phyloP scores from a whole-genome alignment of 2,329 filamentous ascomycete species.

The Penicillium sp. region DNA sequence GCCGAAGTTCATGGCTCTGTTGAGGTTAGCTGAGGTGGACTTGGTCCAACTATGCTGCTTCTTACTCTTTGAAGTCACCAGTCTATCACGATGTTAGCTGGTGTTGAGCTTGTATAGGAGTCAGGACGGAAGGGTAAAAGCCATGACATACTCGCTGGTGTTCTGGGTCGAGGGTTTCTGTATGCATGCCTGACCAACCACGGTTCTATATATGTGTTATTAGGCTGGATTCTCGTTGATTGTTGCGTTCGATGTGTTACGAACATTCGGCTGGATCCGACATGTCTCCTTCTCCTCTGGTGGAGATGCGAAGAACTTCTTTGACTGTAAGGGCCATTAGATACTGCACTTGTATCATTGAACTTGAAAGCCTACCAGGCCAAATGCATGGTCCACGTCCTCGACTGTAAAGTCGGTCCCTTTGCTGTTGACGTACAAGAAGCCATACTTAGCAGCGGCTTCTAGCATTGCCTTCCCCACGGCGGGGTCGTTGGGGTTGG shows the following conservation, averaged over 20 bases:
- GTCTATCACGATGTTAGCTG: constrained; percentile 50
- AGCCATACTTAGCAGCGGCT: constrained; percentile 78
- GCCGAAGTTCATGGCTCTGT: constrained; percentile 86
- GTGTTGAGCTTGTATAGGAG: too few relatives aligned
- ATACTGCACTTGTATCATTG: neutral
- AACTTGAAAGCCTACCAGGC: constrained; percentile 54
- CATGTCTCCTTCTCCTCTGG: constrained; percentile 68
- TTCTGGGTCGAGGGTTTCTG: constrained; percentile 80
- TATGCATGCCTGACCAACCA: constrained; percentile 85
- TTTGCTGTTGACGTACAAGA: constrained; percentile 80
- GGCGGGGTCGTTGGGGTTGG: constrained; percentile 54
- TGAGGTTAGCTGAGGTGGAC: constrained; percentile 2
- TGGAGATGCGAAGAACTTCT: constrained; percentile 68
- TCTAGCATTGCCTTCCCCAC: constrained; percentile 68
- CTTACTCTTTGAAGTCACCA: constrained; percentile 84
- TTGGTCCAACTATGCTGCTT: too few relatives aligned
- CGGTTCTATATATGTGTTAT: constrained; percentile 57
- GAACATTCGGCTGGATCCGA: constrained; percentile 63
- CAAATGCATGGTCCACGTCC: constrained; percentile 68
- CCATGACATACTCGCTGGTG: constrained; percentile 63
- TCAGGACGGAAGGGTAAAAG: neutral
- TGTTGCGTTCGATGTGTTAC: constrained; percentile 8
- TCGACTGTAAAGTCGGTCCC: constrained; percentile 63
- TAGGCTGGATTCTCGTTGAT: neutral
- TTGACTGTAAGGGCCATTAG: constrained; percentile 52